phyloP scores from a whole-genome alignment of 2,329 filamentous ascomycete genomes.

The Nothophoma quercina region DNA sequence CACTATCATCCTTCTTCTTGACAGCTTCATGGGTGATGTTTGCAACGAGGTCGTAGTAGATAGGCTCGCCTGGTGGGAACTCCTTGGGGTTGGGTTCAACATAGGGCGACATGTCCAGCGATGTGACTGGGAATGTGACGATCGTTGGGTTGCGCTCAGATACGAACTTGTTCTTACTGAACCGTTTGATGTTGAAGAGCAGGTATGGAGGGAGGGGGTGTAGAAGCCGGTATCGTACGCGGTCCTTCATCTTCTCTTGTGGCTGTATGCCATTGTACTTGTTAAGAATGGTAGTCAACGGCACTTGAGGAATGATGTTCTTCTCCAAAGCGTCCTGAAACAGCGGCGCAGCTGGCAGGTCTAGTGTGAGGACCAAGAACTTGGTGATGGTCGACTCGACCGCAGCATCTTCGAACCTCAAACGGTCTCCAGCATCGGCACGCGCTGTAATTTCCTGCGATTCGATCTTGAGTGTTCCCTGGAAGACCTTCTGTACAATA shows the following conservation, averaged over 20 bases:
- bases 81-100: constrained; percentile 83
- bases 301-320: constrained; percentile 95
- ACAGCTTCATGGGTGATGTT: constrained; percentile 92
- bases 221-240: constrained; percentile 86
- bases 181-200: constrained; percentile 95
- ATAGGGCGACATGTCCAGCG: constrained; percentile 87
- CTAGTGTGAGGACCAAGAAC: constrained; percentile 91
- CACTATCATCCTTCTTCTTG: constrained; percentile 76
- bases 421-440: constrained; percentile 82
- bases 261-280: constrained; percentile 92
- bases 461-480: constrained; percentile 90
- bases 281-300: constrained; percentile 75
- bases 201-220: constrained; percentile 92
- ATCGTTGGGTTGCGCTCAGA: constrained; percentile 96
- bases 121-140: constrained; percentile 88
- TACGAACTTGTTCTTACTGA: constrained; percentile 96
- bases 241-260: constrained; percentile 87
- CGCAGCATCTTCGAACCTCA: constrained; percentile 92
- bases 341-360: constrained; percentile 87
- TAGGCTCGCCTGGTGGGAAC: constrained; percentile 77
- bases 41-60: constrained; percentile 93
- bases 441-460: constrained; percentile 93
- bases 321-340: constrained; percentile 95
- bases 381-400: constrained; percentile 79
- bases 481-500: constrained; percentile 91